These are phyloP conservation scores for Cytauxzoon felis DNA, from an alignment of 169 alveolate species.

Conservation along the genomic window DNA sequence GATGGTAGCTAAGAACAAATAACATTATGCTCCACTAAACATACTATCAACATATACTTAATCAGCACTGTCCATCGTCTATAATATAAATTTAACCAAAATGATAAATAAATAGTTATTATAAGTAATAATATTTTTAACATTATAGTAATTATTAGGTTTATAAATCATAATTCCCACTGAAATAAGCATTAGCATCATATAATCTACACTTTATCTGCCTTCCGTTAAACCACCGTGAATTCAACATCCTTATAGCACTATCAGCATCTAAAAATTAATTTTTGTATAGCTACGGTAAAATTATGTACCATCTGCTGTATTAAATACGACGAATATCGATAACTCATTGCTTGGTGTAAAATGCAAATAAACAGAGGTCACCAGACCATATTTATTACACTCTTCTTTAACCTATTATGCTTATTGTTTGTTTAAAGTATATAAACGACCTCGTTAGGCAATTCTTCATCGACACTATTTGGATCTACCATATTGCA, in stretches of 20 bases:
- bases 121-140: neutral
- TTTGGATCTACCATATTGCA: conserved; percentile 18
- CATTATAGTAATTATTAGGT: neutral
- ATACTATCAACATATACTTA: conserved; percentile 15
- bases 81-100: conserved; percentile 9
- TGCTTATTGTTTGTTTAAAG: too few species aligned
- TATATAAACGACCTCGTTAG: conserved; percentile 11
- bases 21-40: neutral
- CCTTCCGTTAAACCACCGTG: conserved; percentile 37
- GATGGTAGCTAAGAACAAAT: conserved; percentile 12
- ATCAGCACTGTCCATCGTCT: conserved; percentile 5
- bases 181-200: conserved; percentile 26
- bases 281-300: neutral
- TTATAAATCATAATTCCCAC: conserved; percentile 30
- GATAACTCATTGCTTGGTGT: conserved; percentile 15
- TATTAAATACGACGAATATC: conserved; percentile 17
- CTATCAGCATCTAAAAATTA: conserved; percentile 12
- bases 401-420: conserved; percentile 31
- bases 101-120: neutral
- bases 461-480: conserved; percentile 10
- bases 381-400: conserved; percentile 16
- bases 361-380: conserved; percentile 23
- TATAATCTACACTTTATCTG: conserved; percentile 13
- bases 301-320: conserved; percentile 13
- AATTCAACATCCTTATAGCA: conserved; percentile 6